Percentiles rank a stretch among this genome's conserved stretches.
phyloP scores from a whole-genome alignment of 768 basidiomycete genomes.

The Russula sp. region DNA sequence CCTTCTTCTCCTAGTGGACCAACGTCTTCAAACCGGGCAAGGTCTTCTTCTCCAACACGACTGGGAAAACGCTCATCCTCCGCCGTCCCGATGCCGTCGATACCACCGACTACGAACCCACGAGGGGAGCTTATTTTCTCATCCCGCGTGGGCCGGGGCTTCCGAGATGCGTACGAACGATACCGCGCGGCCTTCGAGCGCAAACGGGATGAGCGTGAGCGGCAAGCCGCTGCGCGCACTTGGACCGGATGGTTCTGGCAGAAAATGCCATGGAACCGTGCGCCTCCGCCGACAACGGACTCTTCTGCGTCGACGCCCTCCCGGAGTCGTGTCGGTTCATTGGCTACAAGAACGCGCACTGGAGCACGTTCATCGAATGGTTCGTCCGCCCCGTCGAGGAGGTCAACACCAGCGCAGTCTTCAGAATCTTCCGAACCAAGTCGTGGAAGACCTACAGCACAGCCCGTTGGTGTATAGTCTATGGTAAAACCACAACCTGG shows the following conservation, averaged over 20 bases:
- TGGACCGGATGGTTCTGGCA: slow-evolving; percentile 31
- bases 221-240: slow-evolving; percentile 31
- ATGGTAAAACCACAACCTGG: not conserved
- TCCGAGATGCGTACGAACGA: slow-evolving; percentile 89
- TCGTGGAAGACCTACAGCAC: slow-evolving; percentile 10
- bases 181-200: slow-evolving; percentile 86
- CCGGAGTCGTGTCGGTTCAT: slow-evolving; percentile 16
- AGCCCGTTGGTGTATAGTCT: slow-evolving; percentile 4
- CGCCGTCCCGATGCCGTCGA: slow-evolving; percentile 57
- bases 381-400: slow-evolving; percentile 11
- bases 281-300: slow-evolving; percentile 7
- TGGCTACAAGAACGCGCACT: slow-evolving; percentile 5
- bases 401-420: slow-evolving; percentile 11
- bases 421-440: slow-evolving; percentile 4
- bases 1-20: slow-evolving; percentile 31
- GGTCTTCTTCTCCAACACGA: slow-evolving; percentile 34
- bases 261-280: slow-evolving; percentile 28
- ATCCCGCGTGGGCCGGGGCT: slow-evolving; percentile 71
- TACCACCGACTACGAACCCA: slow-evolving; percentile 84
- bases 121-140: slow-evolving; percentile 97
- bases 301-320: slow-evolving; percentile 14
- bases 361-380: slow-evolving; percentile 8
- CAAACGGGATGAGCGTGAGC: slow-evolving; percentile 58
- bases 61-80: slow-evolving; percentile 37
- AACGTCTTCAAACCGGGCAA: slow-evolving; percentile 34